Conservation (phyloP, 441 rosid genomes). For the Codiaeum variegatum region DNA sequence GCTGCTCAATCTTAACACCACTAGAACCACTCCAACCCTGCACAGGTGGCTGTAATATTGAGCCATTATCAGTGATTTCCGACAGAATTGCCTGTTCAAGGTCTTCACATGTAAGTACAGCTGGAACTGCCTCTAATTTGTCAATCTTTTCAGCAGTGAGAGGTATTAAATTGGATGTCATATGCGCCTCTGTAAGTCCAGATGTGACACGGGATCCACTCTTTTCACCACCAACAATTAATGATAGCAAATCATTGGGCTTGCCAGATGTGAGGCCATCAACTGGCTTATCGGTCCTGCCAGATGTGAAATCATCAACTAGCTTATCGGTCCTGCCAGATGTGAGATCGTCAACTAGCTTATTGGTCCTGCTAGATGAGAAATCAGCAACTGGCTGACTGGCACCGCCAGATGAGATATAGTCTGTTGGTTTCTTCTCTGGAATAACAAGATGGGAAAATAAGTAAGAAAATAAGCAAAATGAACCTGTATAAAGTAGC, state of each 20-base stretch:
- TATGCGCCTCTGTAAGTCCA: conserved; percentile 33
- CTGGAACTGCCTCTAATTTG: conserved; percentile 44
- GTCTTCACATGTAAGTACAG: conserved; percentile 98
- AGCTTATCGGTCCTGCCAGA: not conserved
- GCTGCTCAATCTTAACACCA: conserved; percentile 38
- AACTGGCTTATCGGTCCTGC: conserved; percentile 22
- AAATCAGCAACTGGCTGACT: conserved; percentile 6
- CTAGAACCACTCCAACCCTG: conserved; percentile 35
- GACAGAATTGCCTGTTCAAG: conserved; percentile 92
- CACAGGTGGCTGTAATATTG: conserved; percentile 31
- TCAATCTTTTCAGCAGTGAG: conserved; percentile 28
- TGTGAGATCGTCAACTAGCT: conserved; percentile 14
- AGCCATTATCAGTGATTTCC: conserved; percentile 46
- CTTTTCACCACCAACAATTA: conserved; percentile 73
- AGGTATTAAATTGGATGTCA: conserved; percentile 23
- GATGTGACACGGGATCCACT: conserved; percentile 43
- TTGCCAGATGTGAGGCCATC: conserved; percentile 39
- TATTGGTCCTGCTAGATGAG: conserved; percentile 1
- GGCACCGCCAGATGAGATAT: conserved; percentile 15
- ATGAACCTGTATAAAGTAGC: not conserved
- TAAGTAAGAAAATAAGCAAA: not conserved
- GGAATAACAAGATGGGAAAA: conserved; percentile 22
- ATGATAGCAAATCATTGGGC: conserved; percentile 64
- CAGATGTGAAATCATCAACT: not conserved
- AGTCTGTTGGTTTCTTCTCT: conserved; percentile 64